Base-by-base conservation (phyloP, 345 rosid species). In the Psidium guajava region DNA sequence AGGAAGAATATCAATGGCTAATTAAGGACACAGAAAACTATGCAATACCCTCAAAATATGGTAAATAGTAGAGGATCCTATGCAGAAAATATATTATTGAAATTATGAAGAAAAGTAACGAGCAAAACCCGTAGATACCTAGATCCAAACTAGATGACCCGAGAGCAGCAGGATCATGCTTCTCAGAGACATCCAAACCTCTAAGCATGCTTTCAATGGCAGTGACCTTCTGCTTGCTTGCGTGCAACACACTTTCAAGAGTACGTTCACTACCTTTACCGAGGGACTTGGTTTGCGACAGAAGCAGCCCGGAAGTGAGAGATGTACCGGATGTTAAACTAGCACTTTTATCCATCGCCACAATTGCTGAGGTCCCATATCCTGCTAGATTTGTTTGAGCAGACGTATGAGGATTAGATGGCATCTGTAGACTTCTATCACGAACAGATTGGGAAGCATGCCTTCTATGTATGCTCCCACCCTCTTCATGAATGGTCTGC, bases 201-300 rank as follows among this genome's bases (percentile, higher is more conserved):
- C 93, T 91, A 87, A 97, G 99, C 99, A 97, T 95, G 93, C 98
- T 96, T 89, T 97, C 99, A 86, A 97, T 97, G 84, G 99, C 99
- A 91, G 94, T 91, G 87, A 97, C 99, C 92, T 96, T 97, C 93
- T 96, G 98, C 90, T 97, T 97, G 92, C 99, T 97, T 74, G 99
- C 92, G 82, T 97, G 95, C 91, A 97, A 92, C 84, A 97, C 98
- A 88, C 96, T 97, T 89, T 97, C 99, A 87, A 97, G 91, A 90
- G 97, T 97, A 86, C 98, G 98, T 82, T 95, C 99, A 69, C 92
- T 83, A 87, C 93, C 96, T 92, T 92, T 97, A 85, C 87, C 90
- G 85, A 92, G 88, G 83, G 92, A 88, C 88, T 93, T 97, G 50
- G 97, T 87, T 85, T 94, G 99, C 53, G 99, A 94, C 81, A 93